Percentiles rank a stretch among this genome's conserved stretches.
Conservation (phyloP, 2,329 filamentous ascomycete genomes). For the Botryotinia globosa region DNA sequence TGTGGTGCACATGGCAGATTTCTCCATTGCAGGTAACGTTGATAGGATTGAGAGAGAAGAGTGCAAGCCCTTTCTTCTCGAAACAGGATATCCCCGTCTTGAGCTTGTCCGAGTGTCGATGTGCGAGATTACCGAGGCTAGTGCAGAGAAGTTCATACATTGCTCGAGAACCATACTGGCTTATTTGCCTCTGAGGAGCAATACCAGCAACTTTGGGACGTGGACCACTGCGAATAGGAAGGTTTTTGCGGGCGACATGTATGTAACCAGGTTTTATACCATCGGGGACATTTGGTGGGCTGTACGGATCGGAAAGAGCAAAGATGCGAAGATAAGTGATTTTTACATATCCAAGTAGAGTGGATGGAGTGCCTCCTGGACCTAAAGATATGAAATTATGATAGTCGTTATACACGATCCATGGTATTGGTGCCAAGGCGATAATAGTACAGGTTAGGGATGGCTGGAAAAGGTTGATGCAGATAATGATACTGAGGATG, state of each 20-base stretch:
- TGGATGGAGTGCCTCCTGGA: conserved; percentile 76
- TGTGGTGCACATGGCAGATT: conserved; percentile 75
- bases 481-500: conserved; percentile 50
- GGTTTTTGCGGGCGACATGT: conserved; percentile 50
- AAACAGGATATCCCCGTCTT: conserved; percentile 70
- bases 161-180: conserved; percentile 57
- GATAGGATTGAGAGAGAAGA: conserved; percentile 66
- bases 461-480: conserved; percentile 52
- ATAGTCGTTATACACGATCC: conserved; percentile 66
- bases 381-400: conserved; percentile 72
- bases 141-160: conserved; percentile 56
- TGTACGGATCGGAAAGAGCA: conserved; percentile 67
- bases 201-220: conserved; percentile 71
- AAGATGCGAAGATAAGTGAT: conserved; percentile 72
- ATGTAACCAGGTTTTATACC: conserved; percentile 58
- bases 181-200: conserved; percentile 75
- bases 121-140: conserved; percentile 52
- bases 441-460: conserved; percentile 50
- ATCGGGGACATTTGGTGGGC: conserved; percentile 51
- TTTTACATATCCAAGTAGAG: conserved; percentile 67
- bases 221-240: conserved; percentile 61
- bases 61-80: conserved; percentile 75
- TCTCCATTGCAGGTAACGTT: conserved; percentile 76
- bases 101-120: conserved; percentile 47
- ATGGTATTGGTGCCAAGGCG: conserved; percentile 47